phyloP scores from a whole-genome alignment of 495 filamentous ascomycete genomes.

The Penicillium daleae region DNA sequence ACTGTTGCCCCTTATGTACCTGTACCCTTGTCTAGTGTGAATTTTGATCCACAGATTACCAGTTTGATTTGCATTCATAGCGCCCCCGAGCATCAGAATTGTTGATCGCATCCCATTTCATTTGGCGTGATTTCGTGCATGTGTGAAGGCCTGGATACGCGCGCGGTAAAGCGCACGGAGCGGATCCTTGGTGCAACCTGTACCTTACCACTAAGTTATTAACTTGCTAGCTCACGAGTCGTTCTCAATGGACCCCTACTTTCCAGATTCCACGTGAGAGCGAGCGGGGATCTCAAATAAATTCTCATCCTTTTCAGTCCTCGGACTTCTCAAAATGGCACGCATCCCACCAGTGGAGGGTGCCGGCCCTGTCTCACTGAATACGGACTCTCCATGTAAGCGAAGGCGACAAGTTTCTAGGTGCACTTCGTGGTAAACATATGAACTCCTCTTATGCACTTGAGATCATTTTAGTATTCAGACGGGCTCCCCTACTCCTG shows the following conservation, averaged over 20 bases:
- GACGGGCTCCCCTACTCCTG: background rate
- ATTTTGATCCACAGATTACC: background rate
- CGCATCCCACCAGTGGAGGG: background rate
- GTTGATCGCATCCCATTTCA: background rate
- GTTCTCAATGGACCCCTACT: conserved; percentile 3
- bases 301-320: background rate
- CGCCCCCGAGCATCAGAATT: background rate
- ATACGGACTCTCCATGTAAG: background rate
- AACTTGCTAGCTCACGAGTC: background rate
- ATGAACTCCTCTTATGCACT: background rate
- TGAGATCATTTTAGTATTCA: background rate
- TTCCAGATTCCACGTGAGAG: background rate
- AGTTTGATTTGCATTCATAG: too few relatives aligned
- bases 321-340: background rate
- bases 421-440: background rate
- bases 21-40: background rate
- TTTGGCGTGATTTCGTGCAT: conserved; percentile 2
- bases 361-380: background rate
- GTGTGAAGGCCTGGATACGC: conserved; percentile 11
- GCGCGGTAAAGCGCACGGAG: conserved; percentile 19
- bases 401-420: background rate
- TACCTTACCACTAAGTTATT: background rate
- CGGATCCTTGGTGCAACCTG: background rate
- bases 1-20: background rate
- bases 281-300: background rate